A percentile compares a stretch with the other conserved stretches of the same genome.
These are phyloP conservation scores for Aquanectria penicillioides DNA, from an alignment of 2,329 filamentous ascomycete genomes.

Conservation along the genomic window DNA sequence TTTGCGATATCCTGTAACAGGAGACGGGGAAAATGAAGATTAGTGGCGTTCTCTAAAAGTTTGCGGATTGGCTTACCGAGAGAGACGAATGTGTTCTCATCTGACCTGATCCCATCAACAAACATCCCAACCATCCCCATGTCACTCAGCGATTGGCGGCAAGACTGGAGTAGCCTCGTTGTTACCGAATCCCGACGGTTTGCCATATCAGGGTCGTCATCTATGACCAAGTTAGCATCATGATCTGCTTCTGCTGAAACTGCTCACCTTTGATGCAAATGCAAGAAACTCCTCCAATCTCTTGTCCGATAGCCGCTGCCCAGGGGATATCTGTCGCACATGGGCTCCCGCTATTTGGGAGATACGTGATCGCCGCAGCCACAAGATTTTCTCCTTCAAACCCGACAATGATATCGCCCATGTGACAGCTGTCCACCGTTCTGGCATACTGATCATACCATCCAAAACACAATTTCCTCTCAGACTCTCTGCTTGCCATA, in stretches of 20 bases:
- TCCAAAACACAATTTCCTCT: conserved; percentile 59
- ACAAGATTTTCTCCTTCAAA: conserved; percentile 60
- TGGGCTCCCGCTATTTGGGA: conserved; percentile 56
- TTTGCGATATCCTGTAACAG: conserved; percentile 63
- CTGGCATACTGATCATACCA: conserved; percentile 70
- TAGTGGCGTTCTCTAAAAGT: conserved; percentile 9
- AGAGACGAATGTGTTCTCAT: conserved; percentile 59
- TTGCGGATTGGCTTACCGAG: conserved; percentile 56
- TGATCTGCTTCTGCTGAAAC: not conserved
- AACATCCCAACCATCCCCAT: conserved; percentile 65
- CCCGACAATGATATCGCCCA: conserved; percentile 65
- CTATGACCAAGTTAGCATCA: conserved; percentile 42
- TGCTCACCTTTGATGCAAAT: conserved; percentile 66
- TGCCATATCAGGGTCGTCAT: conserved; percentile 54
- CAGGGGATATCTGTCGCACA: conserved; percentile 64
- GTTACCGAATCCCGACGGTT: conserved; percentile 60
- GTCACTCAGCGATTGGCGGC: conserved; percentile 56
- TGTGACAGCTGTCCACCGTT: conserved; percentile 57
- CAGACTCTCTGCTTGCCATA: conserved; percentile 60
- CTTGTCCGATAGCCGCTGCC: conserved; percentile 59
- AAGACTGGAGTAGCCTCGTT: conserved; percentile 63
- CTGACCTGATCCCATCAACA: conserved; percentile 64
- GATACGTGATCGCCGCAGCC: conserved; percentile 65
- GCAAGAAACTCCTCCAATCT: conserved; percentile 69
- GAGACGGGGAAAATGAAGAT: conserved; percentile 21